Conservation (phyloP, 305 asterid genomes). For the Fraxinus platypoda region DNA sequence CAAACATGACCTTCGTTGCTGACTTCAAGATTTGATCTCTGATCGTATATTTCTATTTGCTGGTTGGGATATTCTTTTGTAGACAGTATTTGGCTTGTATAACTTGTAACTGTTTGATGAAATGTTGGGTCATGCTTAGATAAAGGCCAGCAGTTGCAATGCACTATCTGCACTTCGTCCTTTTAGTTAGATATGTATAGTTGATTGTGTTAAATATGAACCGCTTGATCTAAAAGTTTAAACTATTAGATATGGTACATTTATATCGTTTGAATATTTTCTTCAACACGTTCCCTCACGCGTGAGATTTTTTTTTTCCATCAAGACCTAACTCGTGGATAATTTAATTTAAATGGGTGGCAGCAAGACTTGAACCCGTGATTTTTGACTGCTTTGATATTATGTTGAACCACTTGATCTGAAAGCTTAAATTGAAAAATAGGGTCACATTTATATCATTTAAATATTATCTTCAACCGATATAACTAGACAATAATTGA, state of each 20-base stretch:
- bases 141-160: neutral
- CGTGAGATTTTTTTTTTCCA: neutral
- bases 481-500: neutral
- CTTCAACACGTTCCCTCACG: neutral
- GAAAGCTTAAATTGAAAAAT: neutral
- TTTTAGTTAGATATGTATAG: neutral
- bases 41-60: neutral
- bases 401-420: neutral
- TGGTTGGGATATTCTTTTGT: neutral
- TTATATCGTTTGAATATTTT: neutral
- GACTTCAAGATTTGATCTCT: neutral
- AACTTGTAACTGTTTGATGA: neutral
- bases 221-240: neutral
- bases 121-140: constrained; percentile 1
- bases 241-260: neutral
- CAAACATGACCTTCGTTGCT: neutral
- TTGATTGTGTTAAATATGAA: neutral
- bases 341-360: neutral
- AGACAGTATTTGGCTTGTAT: neutral
- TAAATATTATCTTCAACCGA: neutral
- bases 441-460: neutral
- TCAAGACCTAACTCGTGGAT: neutral
- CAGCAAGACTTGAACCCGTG: neutral
- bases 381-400: neutral
- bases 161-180: constrained; percentile 7